Conservation (phyloP, 1,284 basidiomycete genomes). For the Inonotus hispidus region DNA sequence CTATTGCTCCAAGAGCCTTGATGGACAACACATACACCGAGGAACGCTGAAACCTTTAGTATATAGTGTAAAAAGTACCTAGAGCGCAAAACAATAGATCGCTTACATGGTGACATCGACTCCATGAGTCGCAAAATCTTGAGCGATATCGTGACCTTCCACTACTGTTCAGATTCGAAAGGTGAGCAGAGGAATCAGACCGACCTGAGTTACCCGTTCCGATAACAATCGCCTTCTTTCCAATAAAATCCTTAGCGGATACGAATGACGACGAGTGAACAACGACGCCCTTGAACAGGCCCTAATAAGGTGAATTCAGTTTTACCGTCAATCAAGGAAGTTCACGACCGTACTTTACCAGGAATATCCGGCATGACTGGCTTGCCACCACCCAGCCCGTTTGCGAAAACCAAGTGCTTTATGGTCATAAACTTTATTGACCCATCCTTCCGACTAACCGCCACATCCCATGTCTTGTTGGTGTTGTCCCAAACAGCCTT, state of each 20-base stretch:
- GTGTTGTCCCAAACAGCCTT: slow-evolving; percentile 36
- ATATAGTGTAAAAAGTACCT: slow-evolving; percentile 11
- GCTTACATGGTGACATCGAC: slow-evolving; percentile 16
- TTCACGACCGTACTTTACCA: slow-evolving; percentile 6
- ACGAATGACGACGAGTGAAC: slow-evolving; percentile 37
- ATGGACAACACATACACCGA: slow-evolving; percentile 34
- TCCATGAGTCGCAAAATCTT: slow-evolving; percentile 31
- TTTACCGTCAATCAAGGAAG: not conserved
- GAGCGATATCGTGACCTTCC: slow-evolving; percentile 24
- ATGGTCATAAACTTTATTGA: slow-evolving; percentile 22
- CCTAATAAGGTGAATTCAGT: slow-evolving; percentile 13
- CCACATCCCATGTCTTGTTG: slow-evolving; percentile 47
- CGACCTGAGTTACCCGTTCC: slow-evolving; percentile 37
- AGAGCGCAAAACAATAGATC: not conserved
- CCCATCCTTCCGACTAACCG: slow-evolving; percentile 35
- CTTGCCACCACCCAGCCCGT: slow-evolving; percentile 32
- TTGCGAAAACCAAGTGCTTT: slow-evolving; percentile 29
- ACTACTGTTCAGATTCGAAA: not conserved
- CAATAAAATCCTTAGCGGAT: slow-evolving; percentile 33
- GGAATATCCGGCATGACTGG: slow-evolving; percentile 31
- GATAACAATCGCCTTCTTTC: slow-evolving; percentile 39
- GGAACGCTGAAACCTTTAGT: slow-evolving; percentile 33
- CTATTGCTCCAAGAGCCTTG: slow-evolving; percentile 2
- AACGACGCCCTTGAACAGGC: slow-evolving; percentile 28
- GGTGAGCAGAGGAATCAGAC: not conserved